phyloP scores from a whole-genome alignment of 2,329 filamentous ascomycete genomes.

The Trichoderma koningiopsis region DNA sequence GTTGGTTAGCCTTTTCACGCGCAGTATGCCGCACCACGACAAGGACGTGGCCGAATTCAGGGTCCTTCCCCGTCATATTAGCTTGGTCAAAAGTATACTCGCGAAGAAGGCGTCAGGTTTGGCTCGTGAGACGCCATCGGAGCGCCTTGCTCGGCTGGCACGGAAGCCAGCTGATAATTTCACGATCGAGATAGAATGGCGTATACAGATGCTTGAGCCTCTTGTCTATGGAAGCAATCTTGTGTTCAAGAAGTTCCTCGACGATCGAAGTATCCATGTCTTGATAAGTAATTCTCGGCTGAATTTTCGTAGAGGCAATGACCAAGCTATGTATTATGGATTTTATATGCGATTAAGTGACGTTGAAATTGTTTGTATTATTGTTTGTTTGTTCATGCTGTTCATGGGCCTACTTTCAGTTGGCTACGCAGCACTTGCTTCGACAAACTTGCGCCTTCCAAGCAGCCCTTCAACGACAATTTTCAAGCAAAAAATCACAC shows the following conservation, averaged over 20 bases:
- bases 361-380: neutral
- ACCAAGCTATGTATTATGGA: neutral
- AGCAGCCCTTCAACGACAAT: neutral
- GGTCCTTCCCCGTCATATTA: neutral
- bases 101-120: neutral
- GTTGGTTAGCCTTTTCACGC: neutral
- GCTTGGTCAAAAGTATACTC: neutral
- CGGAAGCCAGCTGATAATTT: too few relatives aligned
- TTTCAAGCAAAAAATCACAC: neutral
- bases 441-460: neutral
- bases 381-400: neutral
- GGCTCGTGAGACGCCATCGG: neutral
- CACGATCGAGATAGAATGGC: neutral
- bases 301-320: neutral
- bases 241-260: neutral
- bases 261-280: neutral
- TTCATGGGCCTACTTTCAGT: too few relatives aligned
- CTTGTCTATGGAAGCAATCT: neutral
- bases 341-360: neutral
- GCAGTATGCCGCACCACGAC: neutral
- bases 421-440: neutral
- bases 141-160: neutral
- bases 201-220: neutral
- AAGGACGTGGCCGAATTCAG: neutral
- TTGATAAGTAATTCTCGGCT: neutral